Base-by-base conservation (phyloP, 139 green algal species). In the Diplosphaera chodatii region DNA sequence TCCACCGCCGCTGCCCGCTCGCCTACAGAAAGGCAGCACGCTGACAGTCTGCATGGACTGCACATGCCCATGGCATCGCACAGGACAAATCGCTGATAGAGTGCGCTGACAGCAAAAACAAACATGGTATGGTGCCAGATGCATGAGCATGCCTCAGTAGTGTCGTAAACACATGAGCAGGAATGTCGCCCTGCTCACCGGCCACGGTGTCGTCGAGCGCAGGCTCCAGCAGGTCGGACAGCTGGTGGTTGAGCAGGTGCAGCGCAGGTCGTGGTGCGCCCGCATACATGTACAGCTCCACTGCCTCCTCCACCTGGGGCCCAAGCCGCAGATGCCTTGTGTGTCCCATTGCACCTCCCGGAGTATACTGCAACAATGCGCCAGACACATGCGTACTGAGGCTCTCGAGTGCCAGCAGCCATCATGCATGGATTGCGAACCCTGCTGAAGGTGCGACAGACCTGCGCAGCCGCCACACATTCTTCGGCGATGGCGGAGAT, bases 201-300 rank as follows among this genome's bases (percentile, higher is more conserved):
- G 48, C 48, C 3, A 59, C 55, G 10, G 64, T 23, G 3, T 85
- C 70, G 3, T 34, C 40, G 0, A 72, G 56, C 25, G 74, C 33
- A 4, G 68, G 30, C 68, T 83, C 67, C 67, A 84, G 75, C 27
- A 67, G 70, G 30, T 88, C 81, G 0, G 80, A 85, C 64, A 93
- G 74, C 65, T 83, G 79, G 29, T 80, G 70, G 80, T 86, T 91
- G 68, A 94, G 81, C 55, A 93, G 84, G n/a, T 67, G 55, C 68
- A 94, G 83, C 30, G 88, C 88, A 31, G 77, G 65, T 28, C 69
- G 64, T 1, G 90, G 86, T 28, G 83, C 80, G 37, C 85, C 80
- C 22, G 88, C 88, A 30, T 85, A 85, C 72, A 96, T 87, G 87
- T 89, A 96, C 70, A 96, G 85, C 88, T 96, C 91, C 55, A 91